phyloP scores from a whole-genome alignment of 2,329 filamentous ascomycete species.

The Aureobasidium sp. region DNA sequence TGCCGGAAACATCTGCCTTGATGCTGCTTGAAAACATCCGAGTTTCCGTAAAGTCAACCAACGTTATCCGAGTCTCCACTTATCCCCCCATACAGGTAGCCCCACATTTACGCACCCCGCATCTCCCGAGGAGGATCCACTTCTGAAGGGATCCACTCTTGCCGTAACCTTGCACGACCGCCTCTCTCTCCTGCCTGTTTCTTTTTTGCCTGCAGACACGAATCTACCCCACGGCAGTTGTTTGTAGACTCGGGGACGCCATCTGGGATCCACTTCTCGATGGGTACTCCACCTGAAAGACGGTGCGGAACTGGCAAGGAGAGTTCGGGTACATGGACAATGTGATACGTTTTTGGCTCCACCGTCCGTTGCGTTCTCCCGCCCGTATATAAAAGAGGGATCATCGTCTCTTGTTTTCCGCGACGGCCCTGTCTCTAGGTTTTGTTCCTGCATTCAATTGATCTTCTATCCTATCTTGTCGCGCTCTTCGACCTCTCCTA shows the following conservation, averaged over 20 bases:
- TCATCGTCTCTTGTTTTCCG: not conserved
- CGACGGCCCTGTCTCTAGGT: not conserved
- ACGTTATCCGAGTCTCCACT: too few relatives aligned
- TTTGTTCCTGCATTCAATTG: not conserved
- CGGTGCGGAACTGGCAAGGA: not conserved
- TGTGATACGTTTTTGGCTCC: not conserved
- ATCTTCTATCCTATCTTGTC: not conserved
- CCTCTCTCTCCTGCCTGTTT: not conserved
- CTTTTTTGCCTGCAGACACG: not conserved
- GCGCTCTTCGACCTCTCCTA: not conserved
- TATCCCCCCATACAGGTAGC: not conserved
- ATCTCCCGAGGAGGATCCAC: not conserved
- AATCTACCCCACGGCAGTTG: not conserved
- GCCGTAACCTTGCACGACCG: constrained; percentile 3
- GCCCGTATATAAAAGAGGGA: not conserved
- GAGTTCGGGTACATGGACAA: not conserved
- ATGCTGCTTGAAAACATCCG: not conserved
- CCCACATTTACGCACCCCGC: constrained; percentile 6
- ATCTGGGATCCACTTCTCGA: not conserved
- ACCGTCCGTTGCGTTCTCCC: not conserved
- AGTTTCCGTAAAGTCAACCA: not conserved
- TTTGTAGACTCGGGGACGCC: too few relatives aligned
- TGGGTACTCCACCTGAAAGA: not conserved
- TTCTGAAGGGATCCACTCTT: not conserved
- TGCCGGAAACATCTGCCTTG: constrained; percentile 2